A percentile compares a stretch with the other conserved stretches of the same genome.
These are phyloP conservation scores for Leccinum ochraceum DNA, from an alignment of 768 basidiomycete genomes.

Conservation along the genomic window DNA sequence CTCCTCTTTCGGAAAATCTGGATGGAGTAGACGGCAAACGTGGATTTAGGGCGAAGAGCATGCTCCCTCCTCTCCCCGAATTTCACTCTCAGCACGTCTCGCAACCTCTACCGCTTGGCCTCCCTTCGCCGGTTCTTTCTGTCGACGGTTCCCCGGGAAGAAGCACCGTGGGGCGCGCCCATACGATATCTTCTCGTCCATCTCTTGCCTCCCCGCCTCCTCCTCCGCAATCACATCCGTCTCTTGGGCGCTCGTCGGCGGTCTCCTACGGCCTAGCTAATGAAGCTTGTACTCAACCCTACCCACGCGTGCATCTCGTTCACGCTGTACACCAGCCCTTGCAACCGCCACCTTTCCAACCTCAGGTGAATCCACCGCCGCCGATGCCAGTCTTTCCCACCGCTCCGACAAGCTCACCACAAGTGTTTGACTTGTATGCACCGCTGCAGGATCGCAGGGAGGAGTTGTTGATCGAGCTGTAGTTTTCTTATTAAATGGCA, in stretches of 20 bases:
- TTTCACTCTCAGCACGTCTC: slow-evolving; percentile 18
- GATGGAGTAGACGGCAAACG: slow-evolving; percentile 16
- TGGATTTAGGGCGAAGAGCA: slow-evolving; percentile 3
- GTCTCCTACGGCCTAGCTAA: slow-evolving; percentile 19
- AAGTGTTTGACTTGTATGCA: slow-evolving; percentile 51
- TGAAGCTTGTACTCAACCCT: slow-evolving; percentile 5
- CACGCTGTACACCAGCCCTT: slow-evolving; percentile 10
- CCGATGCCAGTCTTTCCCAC: slow-evolving; percentile 66
- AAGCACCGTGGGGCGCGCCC: slow-evolving; percentile 27
- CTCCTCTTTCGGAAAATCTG: slow-evolving; percentile 1
- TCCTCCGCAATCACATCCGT: slow-evolving; percentile 14
- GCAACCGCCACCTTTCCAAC: slow-evolving; percentile 14
- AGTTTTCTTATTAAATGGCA: neutral
- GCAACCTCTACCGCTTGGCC: slow-evolving; percentile 18
- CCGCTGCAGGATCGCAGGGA: slow-evolving; percentile 65
- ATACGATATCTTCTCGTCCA: slow-evolving; percentile 29
- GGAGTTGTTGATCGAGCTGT: slow-evolving; percentile 47
- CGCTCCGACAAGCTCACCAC: slow-evolving; percentile 60
- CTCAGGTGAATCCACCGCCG: slow-evolving; percentile 33
- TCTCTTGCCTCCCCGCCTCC: slow-evolving; percentile 10
- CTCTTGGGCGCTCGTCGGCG: slow-evolving; percentile 27
- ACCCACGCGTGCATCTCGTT: slow-evolving; percentile 6
- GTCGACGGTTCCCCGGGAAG: slow-evolving; percentile 12
- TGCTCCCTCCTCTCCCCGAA: slow-evolving; percentile 7
- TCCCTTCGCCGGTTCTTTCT: slow-evolving; percentile 23